These are phyloP conservation scores for Cylindrotheca closterium DNA, from an alignment of 108 stramenopile genomes.

Conservation along the genomic window DNA sequence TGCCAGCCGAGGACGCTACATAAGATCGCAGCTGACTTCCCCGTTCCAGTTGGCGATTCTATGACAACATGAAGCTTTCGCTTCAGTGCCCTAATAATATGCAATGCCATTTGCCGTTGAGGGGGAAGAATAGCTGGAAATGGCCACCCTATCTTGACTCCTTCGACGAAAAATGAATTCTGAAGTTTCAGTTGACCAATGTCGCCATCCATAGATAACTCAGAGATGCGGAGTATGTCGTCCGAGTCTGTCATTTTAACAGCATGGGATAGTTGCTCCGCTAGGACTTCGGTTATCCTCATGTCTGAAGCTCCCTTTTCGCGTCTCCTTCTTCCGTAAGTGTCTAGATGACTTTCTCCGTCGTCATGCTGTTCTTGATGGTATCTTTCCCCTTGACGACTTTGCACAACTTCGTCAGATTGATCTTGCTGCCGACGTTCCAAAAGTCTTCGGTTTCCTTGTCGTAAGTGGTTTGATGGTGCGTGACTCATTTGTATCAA, in stretches of 20 bases:
- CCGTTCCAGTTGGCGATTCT: slow-evolving; percentile 82
- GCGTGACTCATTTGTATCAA: neutral
- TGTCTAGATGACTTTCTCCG: too few relatives aligned
- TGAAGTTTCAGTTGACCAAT: slow-evolving; percentile 52
- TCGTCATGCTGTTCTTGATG: too few relatives aligned
- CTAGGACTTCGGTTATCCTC: neutral
- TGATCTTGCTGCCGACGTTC: too few relatives aligned
- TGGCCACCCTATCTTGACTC: slow-evolving; percentile 73
- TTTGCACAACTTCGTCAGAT: too few relatives aligned
- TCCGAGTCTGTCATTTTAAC: neutral
- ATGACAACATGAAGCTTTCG: slow-evolving; percentile 64
- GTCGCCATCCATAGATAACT: slow-evolving; percentile 62
- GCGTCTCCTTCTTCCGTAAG: neutral
- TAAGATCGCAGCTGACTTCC: slow-evolving; percentile 78
- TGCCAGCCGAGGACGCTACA: slow-evolving; percentile 78
- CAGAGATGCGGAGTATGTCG: neutral
- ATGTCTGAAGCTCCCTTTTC: neutral
- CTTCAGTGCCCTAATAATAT: slow-evolving; percentile 69
- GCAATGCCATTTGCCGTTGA: slow-evolving; percentile 78
- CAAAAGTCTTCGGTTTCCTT: slow-evolving; percentile 1
- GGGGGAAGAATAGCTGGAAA: slow-evolving; percentile 63
- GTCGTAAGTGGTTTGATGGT: slow-evolving; percentile 4
- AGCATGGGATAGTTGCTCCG: neutral
- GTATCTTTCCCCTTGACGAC: too few relatives aligned
- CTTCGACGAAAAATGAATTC: slow-evolving; percentile 57